Conservation (phyloP, 2,329 filamentous ascomycete species). For the Penicillium hesseltinei region DNA sequence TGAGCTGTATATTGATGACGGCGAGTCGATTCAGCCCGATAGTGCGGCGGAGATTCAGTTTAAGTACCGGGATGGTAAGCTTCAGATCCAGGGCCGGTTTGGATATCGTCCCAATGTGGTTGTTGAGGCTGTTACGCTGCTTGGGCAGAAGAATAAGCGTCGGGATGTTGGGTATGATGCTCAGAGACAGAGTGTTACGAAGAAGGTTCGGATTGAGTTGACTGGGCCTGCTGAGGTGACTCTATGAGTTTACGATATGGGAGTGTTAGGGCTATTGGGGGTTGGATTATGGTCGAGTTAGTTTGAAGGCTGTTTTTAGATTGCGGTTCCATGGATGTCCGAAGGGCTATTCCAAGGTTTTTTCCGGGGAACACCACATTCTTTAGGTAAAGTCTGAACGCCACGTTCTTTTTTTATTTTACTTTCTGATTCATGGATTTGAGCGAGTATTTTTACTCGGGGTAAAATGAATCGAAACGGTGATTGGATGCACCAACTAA, state of each 20-base stretch:
- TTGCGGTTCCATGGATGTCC: neutral
- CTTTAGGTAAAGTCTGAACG: neutral
- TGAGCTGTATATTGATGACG: slow-evolving; percentile 74
- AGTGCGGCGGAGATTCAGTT: slow-evolving; percentile 60
- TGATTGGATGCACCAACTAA: neutral
- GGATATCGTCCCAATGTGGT: slow-evolving; percentile 26
- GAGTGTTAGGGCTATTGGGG: neutral
- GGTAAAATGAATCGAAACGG: neutral
- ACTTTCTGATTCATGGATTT: neutral
- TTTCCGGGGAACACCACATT: neutral
- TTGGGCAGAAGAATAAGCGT: slow-evolving; percentile 25
- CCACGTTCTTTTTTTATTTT: neutral
- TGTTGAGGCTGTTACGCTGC: slow-evolving; percentile 36
- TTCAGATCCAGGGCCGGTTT: slow-evolving; percentile 32
- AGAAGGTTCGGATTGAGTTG: slow-evolving; percentile 25
- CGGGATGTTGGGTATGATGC: slow-evolving; percentile 16
- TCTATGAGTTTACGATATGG: slow-evolving; percentile 2
- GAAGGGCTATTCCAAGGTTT: neutral
- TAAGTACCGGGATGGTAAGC: slow-evolving; percentile 52
- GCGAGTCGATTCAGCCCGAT: slow-evolving; percentile 62
- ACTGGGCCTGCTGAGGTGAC: slow-evolving; percentile 21
- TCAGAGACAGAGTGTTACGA: slow-evolving; percentile 23
- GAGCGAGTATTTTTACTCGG: neutral
- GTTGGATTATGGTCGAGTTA: neutral
- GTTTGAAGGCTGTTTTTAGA: neutral